phyloP scores from a whole-genome alignment of 179 eudicot genomes.

The Silene noctiflora region DNA sequence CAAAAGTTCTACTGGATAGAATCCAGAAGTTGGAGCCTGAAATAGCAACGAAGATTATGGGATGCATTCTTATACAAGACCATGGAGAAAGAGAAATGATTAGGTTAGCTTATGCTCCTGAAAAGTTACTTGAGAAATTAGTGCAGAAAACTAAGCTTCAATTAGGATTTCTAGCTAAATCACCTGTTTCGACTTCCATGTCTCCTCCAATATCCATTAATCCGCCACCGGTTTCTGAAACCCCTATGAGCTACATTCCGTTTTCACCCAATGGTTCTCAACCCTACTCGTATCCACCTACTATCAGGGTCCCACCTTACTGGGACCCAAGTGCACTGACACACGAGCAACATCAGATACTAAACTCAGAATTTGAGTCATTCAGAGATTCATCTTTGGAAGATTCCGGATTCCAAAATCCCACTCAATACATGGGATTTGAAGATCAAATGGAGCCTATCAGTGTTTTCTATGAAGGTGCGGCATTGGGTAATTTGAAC shows the following conservation, averaged over 20 bases:
- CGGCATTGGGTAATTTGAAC: conserved; percentile 8
- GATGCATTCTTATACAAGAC: conserved; percentile 47
- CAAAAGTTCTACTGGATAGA: conserved; percentile 39
- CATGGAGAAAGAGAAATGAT: conserved; percentile 52
- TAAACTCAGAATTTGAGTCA: conserved; percentile 29
- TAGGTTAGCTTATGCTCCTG: conserved; percentile 65
- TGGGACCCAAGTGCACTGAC: conserved; percentile 35
- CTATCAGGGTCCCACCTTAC: conserved; percentile 25
- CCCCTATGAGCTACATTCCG: conserved; percentile 33
- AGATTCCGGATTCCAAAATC: conserved; percentile 6
- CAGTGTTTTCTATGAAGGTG: conserved; percentile 6
- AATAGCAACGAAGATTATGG: conserved; percentile 50
- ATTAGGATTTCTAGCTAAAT: conserved; percentile 28
- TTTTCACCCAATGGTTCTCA: conserved; percentile 42
- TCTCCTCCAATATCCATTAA: conserved; percentile 28
- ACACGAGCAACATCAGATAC: conserved; percentile 33
- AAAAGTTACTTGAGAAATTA: conserved; percentile 37
- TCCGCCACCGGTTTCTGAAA: conserved; percentile 28
- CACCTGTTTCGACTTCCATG: conserved; percentile 33
- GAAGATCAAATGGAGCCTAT: conserved; percentile 46
- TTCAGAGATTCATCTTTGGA: neutral
- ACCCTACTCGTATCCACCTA: conserved; percentile 30
- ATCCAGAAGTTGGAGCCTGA: conserved; percentile 61
- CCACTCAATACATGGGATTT: conserved; percentile 17
- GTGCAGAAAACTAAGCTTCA: conserved; percentile 42